Percentiles rank a stretch among this genome's conserved stretches.
phyloP scores from a whole-genome alignment of 2,329 filamentous ascomycete genomes.

The Apiospora phragmitis region DNA sequence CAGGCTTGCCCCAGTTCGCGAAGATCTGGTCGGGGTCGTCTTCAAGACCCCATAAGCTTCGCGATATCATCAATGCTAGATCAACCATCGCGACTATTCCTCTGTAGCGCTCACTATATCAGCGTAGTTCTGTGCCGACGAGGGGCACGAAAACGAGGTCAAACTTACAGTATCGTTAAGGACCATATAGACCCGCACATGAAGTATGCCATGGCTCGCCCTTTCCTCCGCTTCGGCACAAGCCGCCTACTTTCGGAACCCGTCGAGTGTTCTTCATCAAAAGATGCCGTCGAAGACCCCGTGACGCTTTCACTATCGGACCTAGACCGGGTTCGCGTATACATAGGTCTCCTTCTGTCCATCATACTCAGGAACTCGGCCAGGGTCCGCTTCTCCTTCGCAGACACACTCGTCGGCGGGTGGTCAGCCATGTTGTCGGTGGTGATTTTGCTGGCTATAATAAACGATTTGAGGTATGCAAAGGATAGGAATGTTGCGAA shows the following conservation, averaged over 20 bases:
- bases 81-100: slow-evolving; percentile 34
- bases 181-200: slow-evolving; percentile 38
- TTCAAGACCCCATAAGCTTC: slow-evolving; percentile 31
- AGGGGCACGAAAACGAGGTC: not conserved
- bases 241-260: not conserved
- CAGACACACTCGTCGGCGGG: not conserved
- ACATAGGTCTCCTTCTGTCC: not conserved
- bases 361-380: not conserved
- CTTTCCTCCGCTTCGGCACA: slow-evolving; percentile 14
- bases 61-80: slow-evolving; percentile 31
- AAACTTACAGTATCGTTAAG: slow-evolving; percentile 36
- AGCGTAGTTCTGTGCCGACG: slow-evolving; percentile 12
- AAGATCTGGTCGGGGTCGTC: slow-evolving; percentile 30
- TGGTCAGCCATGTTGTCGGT: not conserved
- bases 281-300: not conserved
- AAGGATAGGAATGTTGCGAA: not conserved
- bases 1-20: slow-evolving; percentile 27
- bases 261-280: not conserved
- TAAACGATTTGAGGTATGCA: not conserved
- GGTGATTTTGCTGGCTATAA: not conserved
- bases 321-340: not conserved
- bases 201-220: slow-evolving; percentile 25
- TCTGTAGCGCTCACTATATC: slow-evolving; percentile 22
- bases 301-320: not conserved
- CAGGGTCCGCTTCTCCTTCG: not conserved